These are phyloP conservation scores for Fusarium penzigii DNA, from an alignment of 2,329 filamentous ascomycete genomes.

Conservation along the genomic window DNA sequence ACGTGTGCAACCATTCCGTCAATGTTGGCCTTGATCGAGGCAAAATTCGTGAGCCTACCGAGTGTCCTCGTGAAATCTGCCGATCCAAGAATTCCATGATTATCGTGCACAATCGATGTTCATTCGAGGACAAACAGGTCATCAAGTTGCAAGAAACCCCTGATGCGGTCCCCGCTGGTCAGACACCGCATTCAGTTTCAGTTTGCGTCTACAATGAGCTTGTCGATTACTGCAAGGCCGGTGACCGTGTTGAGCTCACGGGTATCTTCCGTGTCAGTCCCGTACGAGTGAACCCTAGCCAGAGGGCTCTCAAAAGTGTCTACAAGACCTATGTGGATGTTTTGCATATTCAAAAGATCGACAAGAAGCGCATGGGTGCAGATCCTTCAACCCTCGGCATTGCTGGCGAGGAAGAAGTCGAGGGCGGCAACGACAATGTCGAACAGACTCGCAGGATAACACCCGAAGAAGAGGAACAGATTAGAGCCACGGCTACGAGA, in stretches of 20 bases:
- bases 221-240: constrained; percentile 96
- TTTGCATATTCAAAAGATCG: constrained; percentile 92
- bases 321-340: constrained; percentile 99
- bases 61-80: constrained; percentile 82
- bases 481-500: constrained; percentile 75
- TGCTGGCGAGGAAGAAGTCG: constrained; percentile 66
- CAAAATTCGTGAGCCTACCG: constrained; percentile 91
- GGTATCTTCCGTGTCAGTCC: constrained; percentile 96
- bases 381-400: constrained; percentile 87
- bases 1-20: constrained; percentile 87
- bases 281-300: constrained; percentile 89
- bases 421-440: constrained; percentile 69
- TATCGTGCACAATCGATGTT: constrained; percentile 93
- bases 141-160: constrained; percentile 98
- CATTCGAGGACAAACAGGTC: constrained; percentile 96
- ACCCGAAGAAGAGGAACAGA: constrained; percentile 86
- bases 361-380: constrained; percentile 90
- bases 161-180: constrained; percentile 89
- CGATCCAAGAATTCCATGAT: constrained; percentile 93
- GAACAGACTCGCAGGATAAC: constrained; percentile 83
- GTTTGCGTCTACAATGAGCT: constrained; percentile 96
- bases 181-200: constrained; percentile 96
- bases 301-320: constrained; percentile 88
- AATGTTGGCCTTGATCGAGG: constrained; percentile 92
- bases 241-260: constrained; percentile 92